Evolutionary conservation across 2,329 filamentous ascomycete genomes (phyloP), one percentile per base, ranked within the genome.

Genomic region (Purpureocillium takamizusanense): DNA sequence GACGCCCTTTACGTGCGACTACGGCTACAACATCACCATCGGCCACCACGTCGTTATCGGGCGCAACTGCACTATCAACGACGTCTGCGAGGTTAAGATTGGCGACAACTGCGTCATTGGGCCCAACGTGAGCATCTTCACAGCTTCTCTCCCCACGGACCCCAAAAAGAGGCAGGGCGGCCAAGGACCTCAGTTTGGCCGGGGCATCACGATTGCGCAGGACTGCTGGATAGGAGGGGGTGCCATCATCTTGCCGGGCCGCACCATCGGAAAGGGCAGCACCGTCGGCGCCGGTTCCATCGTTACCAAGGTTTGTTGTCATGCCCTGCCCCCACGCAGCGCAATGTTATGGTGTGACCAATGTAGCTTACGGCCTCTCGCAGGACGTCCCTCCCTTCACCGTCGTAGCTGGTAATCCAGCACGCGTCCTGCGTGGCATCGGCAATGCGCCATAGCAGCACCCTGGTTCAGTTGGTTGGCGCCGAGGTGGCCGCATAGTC

Each of bases 21-120:
- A 95, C 53, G 92, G 92, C 1, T 97, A 95, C 65, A 97, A 98
- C 58, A 83, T 97, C 51, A 75, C 76, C 35, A 84, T 98, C 48
- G 89, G 86, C 11, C 82, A 89, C 49, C 81, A 92, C 46, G 86
- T 94, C 3, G 76, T 81, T 39, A 84, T 98, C 48, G 86, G 83
- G 14, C 76, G 85, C 39, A 84, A 86, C 52, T 95, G 89, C 60
- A 81, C 80, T 18, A 82, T 97, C 53, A 78, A 89, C 40, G 92
- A 98, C 56, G 81, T 88, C n/a, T 84, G 81, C 55, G 73, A 81
- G 46, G 83, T 97, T 43, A 78, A 70, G 34, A 88, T 97, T 51
- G 89, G 89, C 3, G 77, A 86, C 44, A 78, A 85, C 42, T 79
- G 77, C 37, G 74, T 83, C 54, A 81, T 89, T 46, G 87, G 87